phyloP scores from a whole-genome alignment of 108 stramenopile genomes.

The Nitzschia inconspicua region DNA sequence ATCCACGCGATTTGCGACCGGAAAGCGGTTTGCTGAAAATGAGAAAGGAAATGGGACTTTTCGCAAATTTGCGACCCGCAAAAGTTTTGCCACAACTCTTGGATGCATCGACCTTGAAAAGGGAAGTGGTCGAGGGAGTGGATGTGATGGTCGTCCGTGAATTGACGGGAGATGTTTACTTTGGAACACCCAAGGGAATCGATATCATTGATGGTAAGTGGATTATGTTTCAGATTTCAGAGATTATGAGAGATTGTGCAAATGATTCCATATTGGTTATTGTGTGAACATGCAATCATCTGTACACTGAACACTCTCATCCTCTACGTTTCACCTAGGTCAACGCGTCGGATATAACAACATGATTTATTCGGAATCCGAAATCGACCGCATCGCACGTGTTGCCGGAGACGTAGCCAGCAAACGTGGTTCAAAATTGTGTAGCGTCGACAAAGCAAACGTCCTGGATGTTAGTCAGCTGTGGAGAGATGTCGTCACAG shows the following conservation, averaged over 20 bases:
- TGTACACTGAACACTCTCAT: neutral
- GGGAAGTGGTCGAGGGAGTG: constrained; percentile 95
- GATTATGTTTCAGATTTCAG: neutral
- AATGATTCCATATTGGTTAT: too few relatives aligned
- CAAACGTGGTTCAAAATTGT: constrained; percentile 89
- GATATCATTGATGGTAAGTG: constrained; percentile 80
- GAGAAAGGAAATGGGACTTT: constrained; percentile 94
- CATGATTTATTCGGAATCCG: constrained; percentile 96
- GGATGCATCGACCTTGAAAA: constrained; percentile 94
- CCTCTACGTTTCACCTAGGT: constrained; percentile 15
- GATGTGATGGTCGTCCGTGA: constrained; percentile 99
- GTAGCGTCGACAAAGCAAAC: constrained; percentile 99
- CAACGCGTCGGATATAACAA: constrained; percentile 95
- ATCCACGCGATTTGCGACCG: constrained; percentile 92
- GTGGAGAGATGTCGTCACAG: constrained; percentile 94
- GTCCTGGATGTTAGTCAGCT: constrained; percentile 98
- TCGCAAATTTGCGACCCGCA: constrained; percentile 96
- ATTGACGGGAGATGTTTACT: constrained; percentile 99
- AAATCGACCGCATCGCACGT: constrained; percentile 92
- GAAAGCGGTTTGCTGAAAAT: constrained; percentile 96
- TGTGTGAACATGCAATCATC: too few relatives aligned
- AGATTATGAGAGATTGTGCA: too few relatives aligned
- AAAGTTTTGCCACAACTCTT: constrained; percentile 93
- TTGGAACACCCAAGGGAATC: constrained; percentile 97
- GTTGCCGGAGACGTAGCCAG: constrained; percentile 93